Evolutionary conservation across 2,329 filamentous ascomycete genomes (phyloP).

Genomic region (Cladobotryum protrusum): DNA sequence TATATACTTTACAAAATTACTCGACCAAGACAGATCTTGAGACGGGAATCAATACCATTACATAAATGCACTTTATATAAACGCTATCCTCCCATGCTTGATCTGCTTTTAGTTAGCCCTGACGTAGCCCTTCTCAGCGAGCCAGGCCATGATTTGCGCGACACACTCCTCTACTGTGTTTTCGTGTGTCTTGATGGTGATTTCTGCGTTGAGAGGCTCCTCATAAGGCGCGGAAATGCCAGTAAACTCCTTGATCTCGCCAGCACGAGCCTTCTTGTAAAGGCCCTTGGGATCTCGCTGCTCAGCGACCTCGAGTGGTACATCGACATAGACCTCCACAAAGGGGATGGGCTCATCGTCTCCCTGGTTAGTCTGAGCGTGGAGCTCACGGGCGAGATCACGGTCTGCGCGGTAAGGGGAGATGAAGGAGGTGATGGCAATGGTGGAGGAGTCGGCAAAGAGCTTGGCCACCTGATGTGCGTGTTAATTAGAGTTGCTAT

Average conservation of each 20-base stretch:
- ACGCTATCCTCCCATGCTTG: slow-evolving; percentile 7
- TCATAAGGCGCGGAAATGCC: slow-evolving; percentile 95
- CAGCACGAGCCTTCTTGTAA: slow-evolving; percentile 92
- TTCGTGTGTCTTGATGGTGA: slow-evolving; percentile 78
- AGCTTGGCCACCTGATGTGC: slow-evolving; percentile 74
- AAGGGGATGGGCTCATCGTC: slow-evolving; percentile 72
- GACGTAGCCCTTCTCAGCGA: slow-evolving; percentile 58
- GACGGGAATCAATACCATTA: slow-evolving; percentile 9
- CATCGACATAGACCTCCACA: slow-evolving; percentile 89
- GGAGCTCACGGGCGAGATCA: slow-evolving; percentile 71
- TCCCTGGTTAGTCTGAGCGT: slow-evolving; percentile 49
- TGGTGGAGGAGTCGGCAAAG: slow-evolving; percentile 82
- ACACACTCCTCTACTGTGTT: slow-evolving; percentile 85
- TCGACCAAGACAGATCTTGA: slow-evolving; percentile 17
- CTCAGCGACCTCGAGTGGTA: slow-evolving; percentile 87
- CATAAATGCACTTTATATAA: neutral
- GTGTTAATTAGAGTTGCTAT: neutral
- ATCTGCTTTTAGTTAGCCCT: neutral
- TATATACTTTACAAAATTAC: slow-evolving; percentile 20
- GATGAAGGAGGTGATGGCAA: slow-evolving; percentile 95
- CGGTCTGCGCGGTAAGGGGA: slow-evolving; percentile 88
- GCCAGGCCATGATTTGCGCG: slow-evolving; percentile 72
- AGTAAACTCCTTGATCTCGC: slow-evolving; percentile 95
- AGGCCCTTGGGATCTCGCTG: slow-evolving; percentile 93
- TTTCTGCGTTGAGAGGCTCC: slow-evolving; percentile 76